phyloP scores from a whole-genome alignment of 2,329 filamentous ascomycete genomes.

The Corinectria fuckeliana region DNA sequence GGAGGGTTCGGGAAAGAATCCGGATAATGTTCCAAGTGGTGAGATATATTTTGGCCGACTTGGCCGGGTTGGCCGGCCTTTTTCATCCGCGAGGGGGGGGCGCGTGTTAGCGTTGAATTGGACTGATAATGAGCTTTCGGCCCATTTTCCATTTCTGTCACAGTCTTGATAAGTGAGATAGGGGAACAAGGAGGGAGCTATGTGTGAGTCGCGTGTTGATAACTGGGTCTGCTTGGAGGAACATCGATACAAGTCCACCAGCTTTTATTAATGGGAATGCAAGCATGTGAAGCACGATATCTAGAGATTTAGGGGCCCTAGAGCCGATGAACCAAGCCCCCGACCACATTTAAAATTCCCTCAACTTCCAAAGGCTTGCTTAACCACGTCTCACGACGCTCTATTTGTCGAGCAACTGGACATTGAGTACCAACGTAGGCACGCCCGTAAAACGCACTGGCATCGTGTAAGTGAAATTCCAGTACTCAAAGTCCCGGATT shows the following conservation, averaged over 20 bases:
- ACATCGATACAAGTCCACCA: no score
- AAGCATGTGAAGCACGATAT: not conserved
- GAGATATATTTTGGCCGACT: not conserved
- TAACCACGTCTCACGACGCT: no score
- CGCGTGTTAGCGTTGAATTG: not conserved
- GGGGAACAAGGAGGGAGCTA: no score
- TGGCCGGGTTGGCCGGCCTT: not conserved
- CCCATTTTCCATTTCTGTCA: not conserved
- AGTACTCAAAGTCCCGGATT: slow-evolving; percentile 52
- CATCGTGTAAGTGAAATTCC: slow-evolving; percentile 54
- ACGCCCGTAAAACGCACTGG: slow-evolving; percentile 32
- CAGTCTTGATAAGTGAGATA: not conserved
- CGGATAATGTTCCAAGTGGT: not conserved
- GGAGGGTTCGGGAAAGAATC: not conserved
- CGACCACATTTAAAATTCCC: no score
- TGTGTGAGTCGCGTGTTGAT: not conserved
- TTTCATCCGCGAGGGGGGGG: not conserved
- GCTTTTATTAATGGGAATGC: no score
- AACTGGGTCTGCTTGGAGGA: no score
- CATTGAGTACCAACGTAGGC: slow-evolving; percentile 8
- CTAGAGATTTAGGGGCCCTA: not conserved
- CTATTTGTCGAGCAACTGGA: not conserved
- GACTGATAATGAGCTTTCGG: not conserved
- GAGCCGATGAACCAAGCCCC: not conserved
- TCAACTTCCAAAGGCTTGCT: not conserved